phyloP scores from a whole-genome alignment of 2,329 filamentous ascomycete genomes.

The Fusarium pseudograminearum region DNA sequence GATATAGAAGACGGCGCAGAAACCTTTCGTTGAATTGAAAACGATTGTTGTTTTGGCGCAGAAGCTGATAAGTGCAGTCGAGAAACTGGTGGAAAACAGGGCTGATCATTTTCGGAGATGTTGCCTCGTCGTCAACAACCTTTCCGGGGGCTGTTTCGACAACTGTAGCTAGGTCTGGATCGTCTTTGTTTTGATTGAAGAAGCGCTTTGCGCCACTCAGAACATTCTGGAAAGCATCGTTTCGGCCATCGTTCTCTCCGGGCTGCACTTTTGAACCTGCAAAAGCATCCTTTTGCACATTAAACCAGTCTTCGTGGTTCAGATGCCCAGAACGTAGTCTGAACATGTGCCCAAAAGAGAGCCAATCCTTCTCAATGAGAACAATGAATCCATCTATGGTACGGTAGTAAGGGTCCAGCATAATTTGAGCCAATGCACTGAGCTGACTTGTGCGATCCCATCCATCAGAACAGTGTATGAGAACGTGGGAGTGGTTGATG shows the following conservation, averaged over 20 bases:
- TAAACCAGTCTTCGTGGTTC: constrained; percentile 94
- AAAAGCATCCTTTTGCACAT: constrained; percentile 82
- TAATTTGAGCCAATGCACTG: constrained; percentile 89
- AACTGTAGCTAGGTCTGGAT: constrained; percentile 70
- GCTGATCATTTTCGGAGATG: constrained; percentile 88
- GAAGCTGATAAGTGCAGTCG: constrained; percentile 90
- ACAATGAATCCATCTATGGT: constrained; percentile 96
- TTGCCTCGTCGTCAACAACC: constrained; percentile 71
- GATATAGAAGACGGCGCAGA: constrained; percentile 87
- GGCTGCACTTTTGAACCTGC: constrained; percentile 72
- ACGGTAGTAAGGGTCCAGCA: constrained; percentile 94
- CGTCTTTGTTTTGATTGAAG: constrained; percentile 76
- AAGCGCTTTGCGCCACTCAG: constrained; percentile 91
- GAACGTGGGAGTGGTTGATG: constrained; percentile 90
- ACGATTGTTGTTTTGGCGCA: constrained; percentile 84
- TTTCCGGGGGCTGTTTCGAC: constrained; percentile 56
- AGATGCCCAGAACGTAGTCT: constrained; percentile 89
- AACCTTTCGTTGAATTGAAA: constrained; percentile 99
- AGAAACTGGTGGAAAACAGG: constrained; percentile 98
- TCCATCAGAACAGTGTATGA: constrained; percentile 98
- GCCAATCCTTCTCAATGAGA: constrained; percentile 95
- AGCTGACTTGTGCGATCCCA: constrained; percentile 98
- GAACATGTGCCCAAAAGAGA: constrained; percentile 99
- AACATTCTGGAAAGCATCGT: constrained; percentile 87
- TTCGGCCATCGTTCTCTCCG: constrained; percentile 69